Conservation (phyloP, 441 rosid species). For the Cnidoscolus chayamansa region DNA sequence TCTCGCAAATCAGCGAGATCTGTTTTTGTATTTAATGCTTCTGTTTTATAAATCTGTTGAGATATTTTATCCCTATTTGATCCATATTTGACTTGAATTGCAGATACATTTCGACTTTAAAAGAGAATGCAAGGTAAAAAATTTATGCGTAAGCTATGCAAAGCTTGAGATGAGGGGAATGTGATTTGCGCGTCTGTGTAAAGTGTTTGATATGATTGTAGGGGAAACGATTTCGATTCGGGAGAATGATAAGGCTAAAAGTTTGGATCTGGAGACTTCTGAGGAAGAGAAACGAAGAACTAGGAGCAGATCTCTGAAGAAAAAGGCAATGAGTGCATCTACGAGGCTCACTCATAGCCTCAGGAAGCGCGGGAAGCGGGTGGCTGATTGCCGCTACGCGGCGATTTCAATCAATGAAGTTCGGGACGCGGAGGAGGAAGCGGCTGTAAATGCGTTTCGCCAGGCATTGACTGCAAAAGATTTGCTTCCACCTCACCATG, state of each 20-base stretch:
- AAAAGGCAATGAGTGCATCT: constrained; percentile 79
- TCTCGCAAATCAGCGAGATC: background rate
- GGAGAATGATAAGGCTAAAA: constrained; percentile 45
- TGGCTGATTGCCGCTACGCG: constrained; percentile 50
- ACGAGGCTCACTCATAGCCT: constrained; percentile 60
- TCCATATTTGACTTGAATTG: constrained; percentile 13
- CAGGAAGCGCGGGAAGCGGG: constrained; percentile 64
- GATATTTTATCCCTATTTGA: constrained; percentile 1
- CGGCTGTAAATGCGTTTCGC: constrained; percentile 64
- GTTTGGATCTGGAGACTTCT: constrained; percentile 49
- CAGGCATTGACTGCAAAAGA: constrained; percentile 54
- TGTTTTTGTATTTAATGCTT: background rate
- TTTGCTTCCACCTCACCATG: constrained; percentile 66
- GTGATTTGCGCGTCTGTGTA: constrained; percentile 1
- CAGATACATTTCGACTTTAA: background rate
- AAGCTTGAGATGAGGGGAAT: constrained; percentile 10
- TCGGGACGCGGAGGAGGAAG: constrained; percentile 71
- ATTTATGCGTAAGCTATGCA: background rate
- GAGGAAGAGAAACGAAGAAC: constrained; percentile 64
- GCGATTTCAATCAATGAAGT: constrained; percentile 71
- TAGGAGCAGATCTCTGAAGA: constrained; percentile 58
- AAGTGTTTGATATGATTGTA: constrained; percentile 11
- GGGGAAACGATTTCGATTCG: constrained; percentile 43
- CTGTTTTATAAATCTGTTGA: constrained; percentile 5
- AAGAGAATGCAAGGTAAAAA: constrained; percentile 19